These are phyloP conservation scores for Zopfia rhizophila DNA, from an alignment of 2,329 filamentous ascomycete species.

Conservation along the genomic window DNA sequence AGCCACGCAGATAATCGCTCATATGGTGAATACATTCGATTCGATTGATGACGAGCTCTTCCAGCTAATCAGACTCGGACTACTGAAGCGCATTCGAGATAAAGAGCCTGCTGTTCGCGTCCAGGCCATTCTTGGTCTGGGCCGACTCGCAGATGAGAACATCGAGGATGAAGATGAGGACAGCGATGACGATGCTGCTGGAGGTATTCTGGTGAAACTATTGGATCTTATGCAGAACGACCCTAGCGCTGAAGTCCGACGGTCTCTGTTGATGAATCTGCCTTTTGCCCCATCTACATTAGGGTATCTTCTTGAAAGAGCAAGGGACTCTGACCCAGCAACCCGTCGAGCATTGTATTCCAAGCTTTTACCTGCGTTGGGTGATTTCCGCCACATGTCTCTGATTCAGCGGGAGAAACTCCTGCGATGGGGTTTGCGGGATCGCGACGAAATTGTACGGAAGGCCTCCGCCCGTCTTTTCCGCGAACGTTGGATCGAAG, in stretches of 20 bases:
- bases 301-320: slow-evolving; percentile 88
- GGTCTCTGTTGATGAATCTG: slow-evolving; percentile 89
- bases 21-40: slow-evolving; percentile 91
- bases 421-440: slow-evolving; percentile 90
- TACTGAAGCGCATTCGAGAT: slow-evolving; percentile 88
- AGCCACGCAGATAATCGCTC: slow-evolving; percentile 87
- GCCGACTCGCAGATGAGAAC: slow-evolving; percentile 77
- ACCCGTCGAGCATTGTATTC: slow-evolving; percentile 90
- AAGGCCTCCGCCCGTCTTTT: slow-evolving; percentile 92
- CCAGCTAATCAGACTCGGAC: slow-evolving; percentile 78
- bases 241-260: slow-evolving; percentile 89
- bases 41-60: slow-evolving; percentile 94
- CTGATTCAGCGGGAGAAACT: slow-evolving; percentile 95
- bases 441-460: slow-evolving; percentile 92
- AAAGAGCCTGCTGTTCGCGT: slow-evolving; percentile 93
- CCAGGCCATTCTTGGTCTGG: slow-evolving; percentile 91
- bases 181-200: slow-evolving; percentile 72
- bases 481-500: slow-evolving; percentile 96
- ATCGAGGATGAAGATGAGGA: slow-evolving; percentile 70
- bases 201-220: slow-evolving; percentile 81
- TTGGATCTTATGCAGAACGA: slow-evolving; percentile 93
- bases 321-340: slow-evolving; percentile 85
- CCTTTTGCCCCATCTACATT: slow-evolving; percentile 84
- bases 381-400: slow-evolving; percentile 93
- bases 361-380: slow-evolving; percentile 83